Base-by-base conservation (phyloP, 2,329 filamentous ascomycete species). In the Metarhizium brunneum region DNA sequence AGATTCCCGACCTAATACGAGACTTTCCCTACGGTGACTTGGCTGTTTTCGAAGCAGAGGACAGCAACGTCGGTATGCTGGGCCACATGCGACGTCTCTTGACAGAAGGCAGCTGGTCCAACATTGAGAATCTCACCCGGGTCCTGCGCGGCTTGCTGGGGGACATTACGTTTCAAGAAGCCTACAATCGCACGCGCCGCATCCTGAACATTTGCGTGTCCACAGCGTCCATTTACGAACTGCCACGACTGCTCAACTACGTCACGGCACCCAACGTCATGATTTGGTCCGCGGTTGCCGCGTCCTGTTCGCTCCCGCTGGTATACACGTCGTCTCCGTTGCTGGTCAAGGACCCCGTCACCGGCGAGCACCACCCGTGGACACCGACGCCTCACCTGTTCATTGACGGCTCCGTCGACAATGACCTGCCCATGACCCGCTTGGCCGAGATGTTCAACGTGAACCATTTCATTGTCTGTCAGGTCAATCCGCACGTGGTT, bases 371-470 rank as follows among this genome's bases (percentile, higher is more conserved):
- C 38, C 81, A 84, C 16, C 86, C 88, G 0, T 96, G 92, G 92
- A 92, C 94, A 62, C 88, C 90, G 14, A 86, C 87, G 3, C 86
- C 89, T 32, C 88, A 91, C 66, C 83, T 84, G 60, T 96, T 90
- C 82, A 95, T 97, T 53, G 92, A 97, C 67, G 92, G 92, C 1
- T 96, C 92, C 1, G 90, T 97, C 25, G 91, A 96, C 67, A 94
- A 94, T 57, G 92, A 97, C 68, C 76, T 97, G 2, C 92, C 92
- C 2, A 95, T 95, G 84, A 90, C 87, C 20, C 83, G 90, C 2
- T 77, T 97, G 16, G 85, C 91, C 1, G 91, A 96, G 66, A 92
- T 96, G 87, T 96, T 96, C 76, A 96, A 96, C 65, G 92, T 96
- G 67, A 96, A 96, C 65, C 92, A 96, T 68, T 96, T 96, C 66